Conservation (phyloP, 352 stramenopile species). For the Globisporangium mamillatum region DNA sequence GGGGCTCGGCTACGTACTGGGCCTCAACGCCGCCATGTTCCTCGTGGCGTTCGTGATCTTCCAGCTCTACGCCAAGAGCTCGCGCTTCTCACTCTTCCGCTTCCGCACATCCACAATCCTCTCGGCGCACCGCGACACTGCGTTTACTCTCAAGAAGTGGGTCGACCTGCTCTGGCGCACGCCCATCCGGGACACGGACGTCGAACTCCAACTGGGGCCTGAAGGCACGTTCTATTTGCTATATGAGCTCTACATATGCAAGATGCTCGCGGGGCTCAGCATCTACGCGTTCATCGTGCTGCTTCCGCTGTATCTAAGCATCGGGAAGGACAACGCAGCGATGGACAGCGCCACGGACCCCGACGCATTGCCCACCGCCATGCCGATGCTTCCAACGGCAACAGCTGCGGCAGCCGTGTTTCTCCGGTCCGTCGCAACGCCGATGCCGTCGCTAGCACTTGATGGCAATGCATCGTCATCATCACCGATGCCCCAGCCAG, state of each 20-base stretch:
- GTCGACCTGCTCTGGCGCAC: constrained; percentile 66
- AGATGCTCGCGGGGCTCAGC: constrained; percentile 58
- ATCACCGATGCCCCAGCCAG: neutral
- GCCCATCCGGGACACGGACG: constrained; percentile 60
- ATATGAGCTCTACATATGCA: constrained; percentile 76
- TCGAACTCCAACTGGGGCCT: constrained; percentile 62
- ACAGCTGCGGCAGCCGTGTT: neutral
- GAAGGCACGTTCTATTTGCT: constrained; percentile 85
- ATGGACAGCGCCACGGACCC: constrained; percentile 8
- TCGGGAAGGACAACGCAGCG: constrained; percentile 35
- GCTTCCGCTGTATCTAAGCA: constrained; percentile 67
- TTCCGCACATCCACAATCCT: constrained; percentile 54
- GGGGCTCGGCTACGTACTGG: constrained; percentile 71
- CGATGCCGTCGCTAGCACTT: constrained; percentile 14
- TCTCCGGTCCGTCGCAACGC: constrained; percentile 8
- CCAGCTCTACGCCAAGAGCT: constrained; percentile 57
- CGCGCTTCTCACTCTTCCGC: constrained; percentile 72
- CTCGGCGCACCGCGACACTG: constrained; percentile 25
- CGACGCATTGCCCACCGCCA: neutral
- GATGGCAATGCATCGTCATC: neutral
- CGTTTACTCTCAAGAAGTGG: constrained; percentile 65
- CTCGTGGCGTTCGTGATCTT: constrained; percentile 60
- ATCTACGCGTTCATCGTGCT: constrained; percentile 64
- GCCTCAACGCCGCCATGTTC: constrained; percentile 72
- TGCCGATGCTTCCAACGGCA: constrained; percentile 6